Conservation (phyloP, 2,329 filamentous ascomycete species). For the Chaetothyriales sp. region DNA sequence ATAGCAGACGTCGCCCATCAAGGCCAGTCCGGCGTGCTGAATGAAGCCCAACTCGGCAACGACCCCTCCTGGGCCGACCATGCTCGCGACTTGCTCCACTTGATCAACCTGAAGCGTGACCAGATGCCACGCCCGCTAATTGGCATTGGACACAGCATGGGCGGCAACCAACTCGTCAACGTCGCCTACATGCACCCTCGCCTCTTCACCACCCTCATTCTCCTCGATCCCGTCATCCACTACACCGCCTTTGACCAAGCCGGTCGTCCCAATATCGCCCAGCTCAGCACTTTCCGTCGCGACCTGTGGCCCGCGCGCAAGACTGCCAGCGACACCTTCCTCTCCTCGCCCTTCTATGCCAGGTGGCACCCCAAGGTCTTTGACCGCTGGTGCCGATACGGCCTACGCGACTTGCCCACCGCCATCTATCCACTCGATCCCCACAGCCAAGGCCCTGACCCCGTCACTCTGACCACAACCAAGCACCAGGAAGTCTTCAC, state of each 20-base stretch:
- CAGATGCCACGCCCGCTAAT: conserved; percentile 48
- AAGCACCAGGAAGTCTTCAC: conserved; percentile 70
- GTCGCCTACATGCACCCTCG: conserved; percentile 55
- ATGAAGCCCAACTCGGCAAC: conserved; percentile 58
- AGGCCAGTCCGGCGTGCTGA: conserved; percentile 58
- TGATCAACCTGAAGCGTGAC: conserved; percentile 23
- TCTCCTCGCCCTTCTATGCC: conserved; percentile 60
- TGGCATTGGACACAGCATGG: conserved; percentile 76
- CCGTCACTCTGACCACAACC: conserved; percentile 59
- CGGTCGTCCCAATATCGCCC: conserved; percentile 39
- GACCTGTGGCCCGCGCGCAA: conserved; percentile 69
- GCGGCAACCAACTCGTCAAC: conserved; percentile 46
- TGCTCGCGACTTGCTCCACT: conserved; percentile 59
- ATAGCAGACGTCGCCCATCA: conserved; percentile 69
- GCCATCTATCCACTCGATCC: conserved; percentile 29
- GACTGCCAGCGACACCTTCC: conserved; percentile 54
- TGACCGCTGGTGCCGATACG: conserved; percentile 57
- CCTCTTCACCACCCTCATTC: conserved; percentile 55
- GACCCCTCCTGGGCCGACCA: conserved; percentile 72
- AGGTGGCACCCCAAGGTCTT: conserved; percentile 72
- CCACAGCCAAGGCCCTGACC: conserved; percentile 41
- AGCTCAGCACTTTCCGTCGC: conserved; percentile 57
- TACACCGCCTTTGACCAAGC: conserved; percentile 4
- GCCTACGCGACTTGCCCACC: conserved; percentile 62
- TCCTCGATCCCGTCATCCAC: conserved; percentile 48